Evolutionary conservation across 306 rosid species (phyloP).

Genomic region (Gynostemma pentaphyllum): DNA sequence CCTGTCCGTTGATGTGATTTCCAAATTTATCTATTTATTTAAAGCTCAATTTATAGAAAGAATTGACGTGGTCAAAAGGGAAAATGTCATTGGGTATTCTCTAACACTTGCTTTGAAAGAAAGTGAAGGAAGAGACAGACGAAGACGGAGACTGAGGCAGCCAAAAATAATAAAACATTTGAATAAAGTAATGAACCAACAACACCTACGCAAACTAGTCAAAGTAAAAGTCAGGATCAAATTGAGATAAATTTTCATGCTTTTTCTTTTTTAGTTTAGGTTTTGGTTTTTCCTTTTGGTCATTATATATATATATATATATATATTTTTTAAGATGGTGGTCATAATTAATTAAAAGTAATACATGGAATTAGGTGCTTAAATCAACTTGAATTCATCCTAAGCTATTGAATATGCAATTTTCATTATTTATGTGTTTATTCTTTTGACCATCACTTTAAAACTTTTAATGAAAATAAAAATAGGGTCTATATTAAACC

Average conservation of each 20-base stretch:
- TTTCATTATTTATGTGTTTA: background rate
- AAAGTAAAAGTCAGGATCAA: background rate
- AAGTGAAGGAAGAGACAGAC: background rate
- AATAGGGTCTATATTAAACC: too few species aligned
- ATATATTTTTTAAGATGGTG: too few species aligned
- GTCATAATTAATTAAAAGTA: background rate
- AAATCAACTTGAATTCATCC: background rate
- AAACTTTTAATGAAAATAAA: background rate
- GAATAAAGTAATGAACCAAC: background rate
- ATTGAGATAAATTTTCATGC: background rate
- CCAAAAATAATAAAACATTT: background rate
- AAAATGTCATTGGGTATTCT: background rate
- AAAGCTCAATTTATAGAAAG: background rate
- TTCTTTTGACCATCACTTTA: background rate
- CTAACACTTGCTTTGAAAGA: background rate
- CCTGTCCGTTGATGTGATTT: slow-evolving; percentile 12
- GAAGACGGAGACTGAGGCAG: background rate
- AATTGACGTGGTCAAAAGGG: background rate
- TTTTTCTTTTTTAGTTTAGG: background rate
- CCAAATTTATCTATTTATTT: background rate
- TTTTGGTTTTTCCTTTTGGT: background rate
- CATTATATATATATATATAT: too few species aligned
- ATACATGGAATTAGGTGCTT: background rate
- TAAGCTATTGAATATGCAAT: background rate
- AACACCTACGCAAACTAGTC: background rate